Percentiles rank a stretch among this genome's conserved stretches.
Evolutionary conservation across 176 grass and related monocot genomes (phyloP).

Genomic region (Oryza coarctata): DNA sequence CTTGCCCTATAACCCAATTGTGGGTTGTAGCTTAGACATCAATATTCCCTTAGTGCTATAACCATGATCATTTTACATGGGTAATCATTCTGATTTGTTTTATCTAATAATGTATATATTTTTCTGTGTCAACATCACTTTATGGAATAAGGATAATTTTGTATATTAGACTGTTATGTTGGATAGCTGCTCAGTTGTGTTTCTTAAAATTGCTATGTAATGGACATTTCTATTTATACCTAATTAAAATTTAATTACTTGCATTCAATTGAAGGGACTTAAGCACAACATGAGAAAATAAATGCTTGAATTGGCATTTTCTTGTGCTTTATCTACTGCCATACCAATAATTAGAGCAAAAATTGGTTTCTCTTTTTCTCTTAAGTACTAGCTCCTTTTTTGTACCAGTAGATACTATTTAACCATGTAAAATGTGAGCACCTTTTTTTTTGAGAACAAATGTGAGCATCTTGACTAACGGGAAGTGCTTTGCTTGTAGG

Average conservation of each 20-base stretch:
- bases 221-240: conserved; percentile 11
- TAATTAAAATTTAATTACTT: neutral
- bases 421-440: neutral
- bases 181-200: neutral
- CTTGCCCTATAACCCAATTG: neutral
- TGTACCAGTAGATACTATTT: neutral
- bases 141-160: neutral
- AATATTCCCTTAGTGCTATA: neutral
- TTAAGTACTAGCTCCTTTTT: neutral
- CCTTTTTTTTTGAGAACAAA: neutral
- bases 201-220: neutral
- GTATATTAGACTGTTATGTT: neutral
- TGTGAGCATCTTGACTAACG: conserved; percentile 9
- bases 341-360: neutral
- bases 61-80: neutral
- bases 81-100: neutral
- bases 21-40: neutral
- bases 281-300: neutral
- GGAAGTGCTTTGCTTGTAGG: conserved; percentile 47
- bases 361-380: conserved; percentile 3
- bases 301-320: conserved; percentile 2
- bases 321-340: neutral
- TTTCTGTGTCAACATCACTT: neutral
- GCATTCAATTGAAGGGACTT: neutral
- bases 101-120: neutral